A percentile compares a stretch with the other conserved stretches of the same genome.
Conservation (phyloP, 257 asterid species). For the Gentiana dahurica region DNA sequence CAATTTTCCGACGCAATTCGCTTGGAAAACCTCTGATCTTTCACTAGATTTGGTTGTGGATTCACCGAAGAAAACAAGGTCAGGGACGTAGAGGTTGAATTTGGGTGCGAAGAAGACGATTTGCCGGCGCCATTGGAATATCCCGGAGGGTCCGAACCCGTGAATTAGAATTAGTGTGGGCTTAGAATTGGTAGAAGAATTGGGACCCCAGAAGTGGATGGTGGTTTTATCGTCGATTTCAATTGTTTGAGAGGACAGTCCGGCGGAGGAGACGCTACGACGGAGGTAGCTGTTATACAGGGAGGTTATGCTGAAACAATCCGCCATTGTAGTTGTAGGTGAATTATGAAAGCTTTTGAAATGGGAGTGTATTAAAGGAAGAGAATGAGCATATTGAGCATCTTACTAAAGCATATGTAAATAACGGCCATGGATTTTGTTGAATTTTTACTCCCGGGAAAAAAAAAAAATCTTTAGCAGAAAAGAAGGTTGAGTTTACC, state of each 20-base stretch:
- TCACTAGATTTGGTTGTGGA: slow-evolving; percentile 37
- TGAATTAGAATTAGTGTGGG: slow-evolving; percentile 57
- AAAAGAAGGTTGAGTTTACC: no score
- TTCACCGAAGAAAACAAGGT: slow-evolving; percentile 59
- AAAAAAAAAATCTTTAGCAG: no score
- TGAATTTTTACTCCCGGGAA: no score
- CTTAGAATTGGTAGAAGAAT: slow-evolving; percentile 21
- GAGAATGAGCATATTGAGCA: no score
- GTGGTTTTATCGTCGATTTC: slow-evolving; percentile 48
- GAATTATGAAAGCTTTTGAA: no score
- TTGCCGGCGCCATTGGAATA: slow-evolving; percentile 71
- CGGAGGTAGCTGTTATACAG: slow-evolving; percentile 38
- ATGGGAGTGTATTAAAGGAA: neutral
- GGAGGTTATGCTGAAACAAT: slow-evolving; percentile 49
- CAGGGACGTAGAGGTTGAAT: slow-evolving; percentile 57
- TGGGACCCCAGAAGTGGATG: slow-evolving; percentile 70
- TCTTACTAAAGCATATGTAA: no score
- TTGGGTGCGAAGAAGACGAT: slow-evolving; percentile 33
- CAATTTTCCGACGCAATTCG: slow-evolving; percentile 36
- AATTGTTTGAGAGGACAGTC: slow-evolving; percentile 46
- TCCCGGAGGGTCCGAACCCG: slow-evolving; percentile 66
- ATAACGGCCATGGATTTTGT: no score
- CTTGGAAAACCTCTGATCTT: slow-evolving; percentile 72
- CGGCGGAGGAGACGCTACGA: slow-evolving; percentile 42
- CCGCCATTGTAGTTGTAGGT: slow-evolving; percentile 6